Evolutionary conservation across 108 stramenopile genomes (phyloP).

Genomic region (Skeletonema menzelii): DNA sequence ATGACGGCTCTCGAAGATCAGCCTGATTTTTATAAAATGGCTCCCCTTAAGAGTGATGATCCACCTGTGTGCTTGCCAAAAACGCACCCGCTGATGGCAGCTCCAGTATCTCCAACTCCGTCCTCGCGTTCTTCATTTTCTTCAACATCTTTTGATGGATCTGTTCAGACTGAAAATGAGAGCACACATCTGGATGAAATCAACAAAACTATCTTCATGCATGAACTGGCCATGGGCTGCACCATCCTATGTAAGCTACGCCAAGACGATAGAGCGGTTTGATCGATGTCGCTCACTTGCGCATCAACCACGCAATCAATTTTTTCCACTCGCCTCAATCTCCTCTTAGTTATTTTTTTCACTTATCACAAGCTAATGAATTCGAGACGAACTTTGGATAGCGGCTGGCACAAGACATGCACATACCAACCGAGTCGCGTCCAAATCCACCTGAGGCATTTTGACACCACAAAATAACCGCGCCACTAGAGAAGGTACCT

Average conservation of each 20-base stretch:
- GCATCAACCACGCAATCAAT: not conserved
- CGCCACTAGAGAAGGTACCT: not conserved
- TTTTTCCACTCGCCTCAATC: not conserved
- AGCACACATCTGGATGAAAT: constrained; percentile 4
- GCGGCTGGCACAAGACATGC: not conserved
- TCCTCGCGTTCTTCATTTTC: not conserved
- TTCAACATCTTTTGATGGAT: not conserved
- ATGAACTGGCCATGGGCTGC: constrained; percentile 45
- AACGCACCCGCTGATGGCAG: not conserved
- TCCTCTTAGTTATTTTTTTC: not conserved
- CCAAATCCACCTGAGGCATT: not conserved
- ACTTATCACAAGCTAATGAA: not conserved
- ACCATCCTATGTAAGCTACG: constrained; percentile 41
- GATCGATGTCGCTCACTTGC: not conserved
- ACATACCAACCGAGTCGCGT: not conserved
- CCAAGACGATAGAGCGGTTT: constrained; percentile 6
- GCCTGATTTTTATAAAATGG: constrained; percentile 74
- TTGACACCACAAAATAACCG: not conserved
- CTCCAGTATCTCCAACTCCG: not conserved
- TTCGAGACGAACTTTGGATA: not conserved
- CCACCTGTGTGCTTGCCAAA: not conserved
- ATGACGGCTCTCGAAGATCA: constrained; percentile 43
- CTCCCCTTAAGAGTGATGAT: constrained; percentile 25
- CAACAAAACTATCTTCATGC: constrained; percentile 35
- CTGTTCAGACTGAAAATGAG: not conserved